Evolutionary conservation across 2,329 filamentous ascomycete species (phyloP), one percentile per base, ranked within the genome.

Genomic region (Fonsecaea nubica): DNA sequence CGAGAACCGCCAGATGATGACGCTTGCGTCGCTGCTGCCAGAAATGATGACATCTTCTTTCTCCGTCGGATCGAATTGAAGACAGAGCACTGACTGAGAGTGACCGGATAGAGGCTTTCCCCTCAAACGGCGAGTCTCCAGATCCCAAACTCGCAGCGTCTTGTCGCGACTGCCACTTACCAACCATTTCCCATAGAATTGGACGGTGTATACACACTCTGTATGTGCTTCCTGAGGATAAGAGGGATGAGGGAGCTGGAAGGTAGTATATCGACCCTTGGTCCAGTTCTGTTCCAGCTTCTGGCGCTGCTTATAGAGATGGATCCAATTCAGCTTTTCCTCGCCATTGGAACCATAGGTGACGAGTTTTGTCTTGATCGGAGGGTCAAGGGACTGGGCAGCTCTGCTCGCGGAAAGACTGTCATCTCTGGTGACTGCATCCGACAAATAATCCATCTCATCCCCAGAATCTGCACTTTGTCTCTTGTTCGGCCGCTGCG

Each of bases 171-270:
- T 98, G 15, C 95, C 95, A 75, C 93, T 98, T 58, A 98, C 94
- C 9, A 99, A 85, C 77, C 90, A 95, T 69, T 92, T 89, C 1
- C 90, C 85, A 62, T 90, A 90, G 75, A 94, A 96, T 77, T 99
- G 94, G 61, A 99, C 88, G 1, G 92, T 94, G 78, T 99, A 99
- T 12, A 99, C 93, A 77, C 93, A 98, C 75, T 98, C 94, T 21
- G 84, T 85, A 76, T 99, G 95, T 0, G 92, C 92, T 76, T 98
- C 94, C 36, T 91, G 85, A 0, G 88, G 88, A 73, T 93, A 85
- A 42, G 87, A 84, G 0, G 93, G 93, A 74, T 97, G 92, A 0
- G 95, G 95, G 0, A 99, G 85, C 76, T 96, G 92, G 74, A 98
- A 98, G 70, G 93, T 96, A 2, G 85, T 87, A 76, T 86, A 97